Conservation (phyloP, 2,329 filamentous ascomycete genomes). For the Fonsecaea nubica region DNA sequence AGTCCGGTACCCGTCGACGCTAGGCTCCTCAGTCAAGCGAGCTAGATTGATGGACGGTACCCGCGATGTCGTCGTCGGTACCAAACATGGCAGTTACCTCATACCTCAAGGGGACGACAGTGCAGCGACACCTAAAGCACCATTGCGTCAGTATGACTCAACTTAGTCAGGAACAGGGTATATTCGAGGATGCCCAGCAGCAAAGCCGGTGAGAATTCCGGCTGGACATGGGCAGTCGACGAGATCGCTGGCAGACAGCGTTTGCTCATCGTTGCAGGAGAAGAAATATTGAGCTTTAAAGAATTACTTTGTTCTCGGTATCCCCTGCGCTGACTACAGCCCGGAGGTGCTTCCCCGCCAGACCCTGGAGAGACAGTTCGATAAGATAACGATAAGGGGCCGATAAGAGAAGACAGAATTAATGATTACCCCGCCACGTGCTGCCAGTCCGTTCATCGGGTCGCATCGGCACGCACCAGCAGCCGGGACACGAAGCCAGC, state of each 20-base stretch:
- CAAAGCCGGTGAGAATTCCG: background rate
- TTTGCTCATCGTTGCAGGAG: background rate
- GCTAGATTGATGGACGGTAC: background rate
- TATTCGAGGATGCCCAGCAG: background rate
- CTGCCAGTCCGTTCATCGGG: too few species aligned
- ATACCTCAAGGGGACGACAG: background rate
- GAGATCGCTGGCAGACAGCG: background rate
- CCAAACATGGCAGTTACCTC: background rate
- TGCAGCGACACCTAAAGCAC: background rate
- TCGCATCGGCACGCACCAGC: too few species aligned
- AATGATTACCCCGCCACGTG: too few species aligned
- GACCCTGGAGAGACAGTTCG: background rate
- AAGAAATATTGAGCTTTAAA: too few species aligned
- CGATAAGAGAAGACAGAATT: constrained; percentile 3
- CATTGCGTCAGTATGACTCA: constrained; percentile 6
- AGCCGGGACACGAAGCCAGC: background rate
- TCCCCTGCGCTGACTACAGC: background rate
- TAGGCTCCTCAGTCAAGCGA: background rate
- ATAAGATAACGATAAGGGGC: background rate
- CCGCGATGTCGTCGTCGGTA: background rate
- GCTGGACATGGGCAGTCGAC: background rate
- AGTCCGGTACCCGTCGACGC: background rate
- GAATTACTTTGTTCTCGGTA: too few species aligned
- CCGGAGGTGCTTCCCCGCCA: background rate
- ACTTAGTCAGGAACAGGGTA: background rate